Evolutionary conservation across 2,329 filamentous ascomycete species (phyloP), one percentile per base, ranked within the genome.

Genomic region (Penicillium sp.): DNA sequence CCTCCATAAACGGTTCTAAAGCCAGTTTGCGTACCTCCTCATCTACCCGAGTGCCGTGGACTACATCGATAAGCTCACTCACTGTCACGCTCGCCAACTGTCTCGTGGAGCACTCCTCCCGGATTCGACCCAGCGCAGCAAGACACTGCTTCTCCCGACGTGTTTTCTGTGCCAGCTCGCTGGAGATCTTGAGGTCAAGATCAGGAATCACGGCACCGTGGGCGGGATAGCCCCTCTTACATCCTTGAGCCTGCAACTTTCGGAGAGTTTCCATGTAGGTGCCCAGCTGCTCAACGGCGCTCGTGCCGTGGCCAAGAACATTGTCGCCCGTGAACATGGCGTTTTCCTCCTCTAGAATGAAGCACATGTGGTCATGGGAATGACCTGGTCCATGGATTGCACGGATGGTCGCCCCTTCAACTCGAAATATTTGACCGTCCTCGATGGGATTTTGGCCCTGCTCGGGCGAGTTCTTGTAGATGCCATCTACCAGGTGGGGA

Each of bases 241-340:
- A 76, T 7, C 59, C 54, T 2, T 70, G 64, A 0, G 47, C 39
- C 3, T 54, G 45, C 68, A 74, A 71, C 9, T 50, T 57, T 2
- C 54, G 54, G 5, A 74, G 59, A 5, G 54, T 64, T 6, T 47
- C 47, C 65, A 74, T 70, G 46, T 62, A 76, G 2, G 49, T 49
- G 4, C 62, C 59, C 0, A 75, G 58, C 39, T 74, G 62, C 53
- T 74, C 69, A 0, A 71, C 67, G 0, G 64, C 72, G 29, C 59
- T 65, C 12, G 60, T 68, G 0, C 73, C 73, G 39, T 73, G 85
- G 0, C 88, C 87, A 0, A 91, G 76, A 1, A 91, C 80, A 58
- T 88, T 90, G 66, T 91, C 88, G 1, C 83, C 88, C 0, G 87
- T 90, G 63, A 91, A 89, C 73, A 91, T 80, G 40, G 85, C 84